A percentile compares a stretch with the other conserved stretches of the same genome.
These are phyloP conservation scores for Albugo laibachii DNA, from an alignment of 352 stramenopile genomes.

Conservation along the genomic window DNA sequence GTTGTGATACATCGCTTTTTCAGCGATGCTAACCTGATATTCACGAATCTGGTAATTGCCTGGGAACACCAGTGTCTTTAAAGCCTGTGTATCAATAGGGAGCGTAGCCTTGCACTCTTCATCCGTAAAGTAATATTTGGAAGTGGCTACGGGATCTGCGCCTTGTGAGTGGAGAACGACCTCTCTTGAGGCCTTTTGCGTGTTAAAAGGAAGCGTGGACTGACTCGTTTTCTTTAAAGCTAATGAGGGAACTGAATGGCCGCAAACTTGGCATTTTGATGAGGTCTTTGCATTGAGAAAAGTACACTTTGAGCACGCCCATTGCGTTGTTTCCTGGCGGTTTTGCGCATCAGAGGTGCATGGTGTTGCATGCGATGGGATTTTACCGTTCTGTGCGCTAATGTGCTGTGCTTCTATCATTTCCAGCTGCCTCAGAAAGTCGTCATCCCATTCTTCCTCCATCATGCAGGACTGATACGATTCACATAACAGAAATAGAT, in stretches of 20 bases:
- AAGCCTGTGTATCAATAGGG: conserved; percentile 42
- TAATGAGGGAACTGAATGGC: neutral
- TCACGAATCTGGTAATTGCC: conserved; percentile 82
- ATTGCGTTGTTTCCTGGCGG: conserved; percentile 3
- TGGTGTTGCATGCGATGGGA: too few relatives aligned
- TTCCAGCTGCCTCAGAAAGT: conserved; percentile 41
- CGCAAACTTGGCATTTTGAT: conserved; percentile 1
- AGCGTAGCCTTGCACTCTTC: conserved; percentile 9
- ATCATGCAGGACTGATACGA: conserved; percentile 10
- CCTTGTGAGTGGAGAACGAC: conserved; percentile 9
- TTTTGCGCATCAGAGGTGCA: neutral
- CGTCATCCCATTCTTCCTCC: conserved; percentile 66
- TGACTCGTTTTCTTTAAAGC: too few relatives aligned
- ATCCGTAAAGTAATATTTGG: conserved; percentile 8
- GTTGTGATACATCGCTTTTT: conserved; percentile 90
- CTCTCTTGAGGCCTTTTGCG: conserved; percentile 1
- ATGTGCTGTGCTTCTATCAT: conserved; percentile 33
- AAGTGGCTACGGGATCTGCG: conserved; percentile 33
- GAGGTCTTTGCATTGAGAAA: neutral
- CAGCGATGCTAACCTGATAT: conserved; percentile 91
- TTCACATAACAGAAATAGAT: too few relatives aligned
- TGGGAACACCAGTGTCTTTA: conserved; percentile 69
- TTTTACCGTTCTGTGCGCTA: neutral
- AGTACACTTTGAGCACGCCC: conserved; percentile 2
- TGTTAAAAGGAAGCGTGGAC: too few relatives aligned